phyloP scores from a whole-genome alignment of 768 basidiomycete species.

The Tubosaeta brunneosetosa region DNA sequence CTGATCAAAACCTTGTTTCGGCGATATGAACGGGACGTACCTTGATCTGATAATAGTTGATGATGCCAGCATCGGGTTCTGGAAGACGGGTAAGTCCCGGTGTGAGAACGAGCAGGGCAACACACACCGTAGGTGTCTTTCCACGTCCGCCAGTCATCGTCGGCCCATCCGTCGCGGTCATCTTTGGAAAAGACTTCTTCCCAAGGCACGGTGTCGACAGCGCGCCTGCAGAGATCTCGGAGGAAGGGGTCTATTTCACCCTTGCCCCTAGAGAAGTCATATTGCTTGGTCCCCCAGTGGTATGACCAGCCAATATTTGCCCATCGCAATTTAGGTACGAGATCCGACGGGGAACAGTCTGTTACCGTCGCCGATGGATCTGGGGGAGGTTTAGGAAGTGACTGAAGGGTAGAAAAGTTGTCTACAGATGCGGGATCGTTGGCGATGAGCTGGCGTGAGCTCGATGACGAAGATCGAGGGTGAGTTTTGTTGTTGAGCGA shows the following conservation, averaged over 20 bases:
- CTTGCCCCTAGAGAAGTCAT: slow-evolving; percentile 75
- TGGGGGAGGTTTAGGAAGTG: slow-evolving; percentile 55
- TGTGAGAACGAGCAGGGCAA: not conserved
- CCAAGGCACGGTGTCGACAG: slow-evolving; percentile 71
- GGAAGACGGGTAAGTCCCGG: not conserved
- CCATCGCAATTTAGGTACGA: slow-evolving; percentile 84
- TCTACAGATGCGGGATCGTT: slow-evolving; percentile 64
- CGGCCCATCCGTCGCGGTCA: slow-evolving; percentile 46
- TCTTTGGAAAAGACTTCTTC: slow-evolving; percentile 45
- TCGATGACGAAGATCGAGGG: slow-evolving; percentile 27
- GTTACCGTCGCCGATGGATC: slow-evolving; percentile 60
- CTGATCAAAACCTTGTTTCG: not conserved
- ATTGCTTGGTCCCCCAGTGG: slow-evolving; percentile 95
- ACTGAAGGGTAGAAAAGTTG: slow-evolving; percentile 49
- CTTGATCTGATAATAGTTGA: slow-evolving; percentile 90
- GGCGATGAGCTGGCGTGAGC: slow-evolving; percentile 64
- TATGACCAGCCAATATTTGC: slow-evolving; percentile 95
- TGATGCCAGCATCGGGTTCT: slow-evolving; percentile 96
- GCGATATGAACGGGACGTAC: slow-evolving; percentile 24
- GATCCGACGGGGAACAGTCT: slow-evolving; percentile 45
- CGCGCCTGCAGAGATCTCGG: slow-evolving; percentile 52
- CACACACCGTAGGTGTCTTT: slow-evolving; percentile 67
- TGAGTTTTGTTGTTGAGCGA: slow-evolving; percentile 11
- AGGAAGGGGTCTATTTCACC: slow-evolving; percentile 58
- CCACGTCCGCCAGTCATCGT: slow-evolving; percentile 71